Conservation (phyloP, 768 basidiomycete genomes). For the Lentinula guzmanii region DNA sequence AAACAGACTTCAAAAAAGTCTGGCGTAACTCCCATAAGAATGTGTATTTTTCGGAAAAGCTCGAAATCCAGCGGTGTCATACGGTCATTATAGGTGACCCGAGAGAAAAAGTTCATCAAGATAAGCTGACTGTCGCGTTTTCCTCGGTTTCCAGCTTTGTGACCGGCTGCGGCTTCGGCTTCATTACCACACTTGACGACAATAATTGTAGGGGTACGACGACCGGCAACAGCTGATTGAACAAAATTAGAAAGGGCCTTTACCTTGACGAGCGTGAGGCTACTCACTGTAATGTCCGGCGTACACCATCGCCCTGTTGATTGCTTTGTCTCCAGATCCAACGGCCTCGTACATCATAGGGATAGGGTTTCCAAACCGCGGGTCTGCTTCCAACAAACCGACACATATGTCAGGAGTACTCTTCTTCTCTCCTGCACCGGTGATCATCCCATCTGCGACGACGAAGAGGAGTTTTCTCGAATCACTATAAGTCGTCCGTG, state of each 20-base stretch:
- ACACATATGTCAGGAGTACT: constrained; percentile 98
- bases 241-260: constrained; percentile 3
- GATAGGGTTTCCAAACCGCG: constrained; percentile 90
- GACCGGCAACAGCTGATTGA: constrained; percentile 64
- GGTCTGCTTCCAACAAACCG: constrained; percentile 83
- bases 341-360: constrained; percentile 94
- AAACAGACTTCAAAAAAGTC: constrained; percentile 97
- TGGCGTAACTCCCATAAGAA: constrained; percentile 97
- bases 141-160: constrained; percentile 96
- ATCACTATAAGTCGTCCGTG: constrained; percentile 87
- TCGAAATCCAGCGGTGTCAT: constrained; percentile 98
- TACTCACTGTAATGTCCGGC: constrained; percentile 97
- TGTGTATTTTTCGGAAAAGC: constrained; percentile 93
- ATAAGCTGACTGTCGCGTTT: constrained; percentile 98
- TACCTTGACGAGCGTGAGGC: background rate
- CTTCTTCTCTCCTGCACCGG: constrained; percentile 90
- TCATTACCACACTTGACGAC: constrained; percentile 97
- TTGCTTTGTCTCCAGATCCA: constrained; percentile 80
- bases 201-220: constrained; percentile 89
- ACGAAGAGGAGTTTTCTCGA: constrained; percentile 87
- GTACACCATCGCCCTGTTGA: constrained; percentile 97
- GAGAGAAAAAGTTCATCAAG: constrained; percentile 99
- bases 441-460: constrained; percentile 98
- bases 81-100: constrained; percentile 98
- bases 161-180: constrained; percentile 70